Evolutionary conservation across 164 flowering plant species (phyloP), one percentile per base, ranked within the genome.

Genomic region (Nymphaea colorata): DNA sequence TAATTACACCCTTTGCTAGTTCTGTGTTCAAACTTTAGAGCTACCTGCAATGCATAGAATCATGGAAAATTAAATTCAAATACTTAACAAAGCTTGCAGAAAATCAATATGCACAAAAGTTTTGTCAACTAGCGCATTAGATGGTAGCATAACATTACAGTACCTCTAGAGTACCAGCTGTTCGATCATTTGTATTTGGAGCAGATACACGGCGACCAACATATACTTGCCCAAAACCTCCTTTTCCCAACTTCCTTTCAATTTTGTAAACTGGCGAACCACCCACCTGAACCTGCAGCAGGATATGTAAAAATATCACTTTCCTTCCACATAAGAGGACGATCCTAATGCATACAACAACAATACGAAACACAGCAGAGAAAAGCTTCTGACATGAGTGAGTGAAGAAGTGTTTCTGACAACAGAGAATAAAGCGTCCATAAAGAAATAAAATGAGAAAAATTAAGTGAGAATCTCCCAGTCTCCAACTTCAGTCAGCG

Each of bases 151-250:
- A 12, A 12, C 3, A 64, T 25, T 42, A 4, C 16, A 10, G 43
- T 69, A 90, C 98, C 95, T 90, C 96, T 16, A 82, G 3, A 68
- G 90, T 89, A 59, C 84, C 89, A 69, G 77, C 61, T 42, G 74
- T 73, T 70, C 84, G 72, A 59, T 80, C 90, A 69, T 43, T 76
- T 43, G 74, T 66, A 69, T 18, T 77, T 47, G 76, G 65, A 64
- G 81, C 76, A 59, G 81, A 71, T 44, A 84, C 59, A 2, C 89
- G 82, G 3, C 89, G 82, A 25, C 98, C 98, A 74, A 90, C 91
- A 79, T 87, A 88, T 0, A 91, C 98, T 73, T 91, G 98, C 16
- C 98, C 96, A 79, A 89, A 91, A 5, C 96, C 98, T 70, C 98
- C 96, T 75, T 90, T 93, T 3, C 98, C 98, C 16, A 90, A 77